Evolutionary conservation across 345 rosid species (phyloP).

Genomic region (Crucihimalaya himalaica): DNA sequence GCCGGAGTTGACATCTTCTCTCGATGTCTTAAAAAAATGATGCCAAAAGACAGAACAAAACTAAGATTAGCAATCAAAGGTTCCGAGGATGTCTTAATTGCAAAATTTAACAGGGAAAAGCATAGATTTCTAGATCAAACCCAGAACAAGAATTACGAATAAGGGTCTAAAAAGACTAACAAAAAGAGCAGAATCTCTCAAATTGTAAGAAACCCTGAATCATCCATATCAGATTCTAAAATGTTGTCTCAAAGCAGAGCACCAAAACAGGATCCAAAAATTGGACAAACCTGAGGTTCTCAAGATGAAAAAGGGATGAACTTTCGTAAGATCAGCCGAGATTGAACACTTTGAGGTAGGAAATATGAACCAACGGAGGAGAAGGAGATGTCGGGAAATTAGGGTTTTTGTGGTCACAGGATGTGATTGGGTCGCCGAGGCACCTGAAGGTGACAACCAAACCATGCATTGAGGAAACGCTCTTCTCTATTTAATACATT

Average conservation of each 20-base stretch:
- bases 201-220: background rate
- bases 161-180: background rate
- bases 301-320: background rate
- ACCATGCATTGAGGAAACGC: conserved; percentile 1
- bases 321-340: background rate
- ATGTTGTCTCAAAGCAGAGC: background rate
- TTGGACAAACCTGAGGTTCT: background rate
- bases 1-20: conserved; percentile 58
- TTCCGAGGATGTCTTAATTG: background rate
- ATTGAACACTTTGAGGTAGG: background rate
- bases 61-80: background rate
- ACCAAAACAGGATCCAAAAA: background rate
- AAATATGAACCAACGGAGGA: background rate
- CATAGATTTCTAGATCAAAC: background rate
- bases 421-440: background rate
- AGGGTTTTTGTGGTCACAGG: background rate
- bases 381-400: background rate
- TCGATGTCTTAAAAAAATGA: background rate
- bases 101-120: background rate
- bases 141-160: background rate
- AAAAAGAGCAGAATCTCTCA: background rate
- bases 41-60: background rate
- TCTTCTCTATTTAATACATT: background rate
- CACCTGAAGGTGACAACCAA: conserved; percentile 14
- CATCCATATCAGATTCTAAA: background rate